Evolutionary conservation across 306 rosid genomes (phyloP), one percentile per base, ranked within the genome.

Genomic region (Cicer bijugum): DNA sequence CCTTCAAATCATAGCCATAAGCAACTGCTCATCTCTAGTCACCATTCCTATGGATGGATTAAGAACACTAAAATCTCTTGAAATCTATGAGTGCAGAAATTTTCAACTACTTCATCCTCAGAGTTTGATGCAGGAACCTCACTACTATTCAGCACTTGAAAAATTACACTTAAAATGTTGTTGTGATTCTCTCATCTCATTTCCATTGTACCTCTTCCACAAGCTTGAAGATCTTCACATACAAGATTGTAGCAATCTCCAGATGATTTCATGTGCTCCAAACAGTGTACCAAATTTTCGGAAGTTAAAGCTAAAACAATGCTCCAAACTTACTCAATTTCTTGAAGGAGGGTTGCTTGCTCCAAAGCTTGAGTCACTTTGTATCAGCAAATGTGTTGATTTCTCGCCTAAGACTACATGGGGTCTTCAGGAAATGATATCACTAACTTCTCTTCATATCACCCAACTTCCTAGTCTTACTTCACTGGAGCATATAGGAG

Each of bases 401-500:
- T 58, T 76, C 50, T 76, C 60, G 0, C 9, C 60, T 12, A 12
- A 67, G 39, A 33, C n/a, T 44, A 2, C 75, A 76, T 76, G 80
- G 80, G 59, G 68, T 76, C 61, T 76, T n/a, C 16, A 67, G 9
- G 35, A 39, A 44, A 56, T 76, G 69, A 45, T 50, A 28, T 67
- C 75, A 15, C 50, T 76, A 12, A 35, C 80, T 67, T 76, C 69
- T 46, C 80, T 67, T 55, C 48, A 28, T 56, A 76, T 76, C 35
- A 66, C 67, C 11, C 74, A 59, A 43, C 48, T 76, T 10, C 39
- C 74, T 5, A 43, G 39, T 53, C 67, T 76, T 67, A 55, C 50
- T 23, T 52, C 80, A 9, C 17, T 76, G n/a, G 80, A 67, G 46
- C 47, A 76, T 52, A 76, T 74, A 23, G 74, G 80, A 23, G 47